A percentile compares a stretch with the other conserved stretches of the same genome.
Evolutionary conservation across 163 green algal species (phyloP).

Genomic region (Chlamydomonas reinhardtii): DNA sequence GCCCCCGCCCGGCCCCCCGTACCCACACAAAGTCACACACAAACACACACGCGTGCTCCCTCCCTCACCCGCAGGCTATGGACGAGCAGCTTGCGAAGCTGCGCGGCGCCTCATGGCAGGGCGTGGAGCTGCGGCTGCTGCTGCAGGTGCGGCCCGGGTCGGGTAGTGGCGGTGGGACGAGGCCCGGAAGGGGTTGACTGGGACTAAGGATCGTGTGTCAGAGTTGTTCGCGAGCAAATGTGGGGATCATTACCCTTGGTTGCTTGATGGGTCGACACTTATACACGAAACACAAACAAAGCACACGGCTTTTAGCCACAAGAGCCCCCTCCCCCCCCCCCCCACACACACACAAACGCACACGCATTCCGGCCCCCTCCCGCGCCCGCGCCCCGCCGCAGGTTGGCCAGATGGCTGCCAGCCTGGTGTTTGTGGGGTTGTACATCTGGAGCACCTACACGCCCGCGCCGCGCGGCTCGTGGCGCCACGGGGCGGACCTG

Average conservation of each 20-base stretch:
- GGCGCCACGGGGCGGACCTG: conserved; percentile 73
- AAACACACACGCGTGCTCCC: no score
- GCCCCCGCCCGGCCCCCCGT: no score
- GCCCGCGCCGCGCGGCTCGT: conserved; percentile 56
- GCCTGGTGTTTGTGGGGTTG: conserved; percentile 80
- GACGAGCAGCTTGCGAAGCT: background rate
- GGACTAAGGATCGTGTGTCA: no score
- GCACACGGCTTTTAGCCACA: no score
- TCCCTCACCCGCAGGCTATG: background rate
- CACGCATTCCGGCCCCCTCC: background rate
- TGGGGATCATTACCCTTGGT: no score
- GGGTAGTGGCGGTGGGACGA: no score
- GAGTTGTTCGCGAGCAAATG: no score
- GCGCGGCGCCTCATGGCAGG: background rate
- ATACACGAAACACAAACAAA: no score
- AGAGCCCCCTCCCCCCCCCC: background rate
- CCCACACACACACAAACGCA: no score
- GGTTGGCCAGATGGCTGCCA: conserved; percentile 65
- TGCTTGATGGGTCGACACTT: no score
- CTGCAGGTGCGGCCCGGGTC: conserved; percentile 16
- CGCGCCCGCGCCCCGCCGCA: background rate
- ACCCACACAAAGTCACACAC: no score
- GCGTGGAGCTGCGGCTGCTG: conserved; percentile 22
- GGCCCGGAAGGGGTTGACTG: no score
- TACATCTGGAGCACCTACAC: conserved; percentile 89